A percentile compares a stretch with the other conserved stretches of the same genome.
Conservation (phyloP, 257 asterid species). For the Lavandula angustifolia region DNA sequence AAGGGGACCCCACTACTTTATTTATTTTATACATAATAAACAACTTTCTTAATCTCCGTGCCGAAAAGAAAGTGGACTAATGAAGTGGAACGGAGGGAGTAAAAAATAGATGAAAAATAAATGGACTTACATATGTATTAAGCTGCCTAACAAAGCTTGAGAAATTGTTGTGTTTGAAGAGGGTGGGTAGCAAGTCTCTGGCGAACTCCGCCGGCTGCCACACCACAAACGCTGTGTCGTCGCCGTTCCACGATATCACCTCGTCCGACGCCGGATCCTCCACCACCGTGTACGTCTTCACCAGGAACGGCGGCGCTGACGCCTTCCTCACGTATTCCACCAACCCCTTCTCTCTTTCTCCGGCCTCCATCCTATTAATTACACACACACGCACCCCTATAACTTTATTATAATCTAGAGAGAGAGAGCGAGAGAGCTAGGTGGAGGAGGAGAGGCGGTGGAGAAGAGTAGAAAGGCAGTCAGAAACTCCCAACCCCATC, state of each 20-base stretch:
- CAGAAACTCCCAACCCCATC: conserved; percentile 97
- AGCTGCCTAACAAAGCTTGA: conserved; percentile 98
- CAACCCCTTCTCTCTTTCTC: conserved; percentile 48
- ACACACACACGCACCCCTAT: too few relatives aligned
- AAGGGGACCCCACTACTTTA: too few relatives aligned
- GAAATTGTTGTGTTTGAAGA: conserved; percentile 93
- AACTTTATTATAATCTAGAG: background rate
- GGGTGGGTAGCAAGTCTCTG: conserved; percentile 75
- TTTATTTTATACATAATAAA: too few relatives aligned
- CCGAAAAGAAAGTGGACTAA: too few relatives aligned
- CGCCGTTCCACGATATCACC: conserved; percentile 81
- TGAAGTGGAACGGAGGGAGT: too few relatives aligned
- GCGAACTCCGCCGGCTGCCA: conserved; percentile 97
- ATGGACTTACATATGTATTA: conserved; percentile 70
- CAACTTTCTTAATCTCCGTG: too few relatives aligned
- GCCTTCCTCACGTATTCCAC: conserved; percentile 60
- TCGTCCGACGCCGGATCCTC: conserved; percentile 81
- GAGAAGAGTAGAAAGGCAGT: conserved; percentile 93
- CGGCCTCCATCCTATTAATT: conserved; percentile 26
- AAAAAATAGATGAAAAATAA: background rate
- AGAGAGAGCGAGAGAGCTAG: background rate
- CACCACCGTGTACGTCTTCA: conserved; percentile 86
- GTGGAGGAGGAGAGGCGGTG: conserved; percentile 16
- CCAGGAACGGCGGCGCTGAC: conserved; percentile 78
- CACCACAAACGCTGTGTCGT: conserved; percentile 76